A percentile compares a stretch with the other conserved stretches of the same genome.
phyloP scores from a whole-genome alignment of 495 filamentous ascomycete species.

The Cenococcum geophilum region DNA sequence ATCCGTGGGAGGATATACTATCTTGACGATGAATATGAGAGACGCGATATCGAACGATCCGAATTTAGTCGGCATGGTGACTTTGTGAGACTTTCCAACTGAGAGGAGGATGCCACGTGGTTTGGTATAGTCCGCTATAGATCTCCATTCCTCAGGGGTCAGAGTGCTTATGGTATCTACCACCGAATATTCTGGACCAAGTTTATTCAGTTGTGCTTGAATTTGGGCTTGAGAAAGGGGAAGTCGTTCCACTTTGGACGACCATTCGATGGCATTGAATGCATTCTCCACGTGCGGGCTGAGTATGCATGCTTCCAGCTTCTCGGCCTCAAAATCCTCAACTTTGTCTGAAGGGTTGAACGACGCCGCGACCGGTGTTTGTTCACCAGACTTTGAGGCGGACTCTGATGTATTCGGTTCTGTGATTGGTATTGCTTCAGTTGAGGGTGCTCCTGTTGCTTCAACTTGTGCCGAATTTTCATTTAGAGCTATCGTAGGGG shows the following conservation, averaged over 20 bases:
- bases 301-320: conserved; percentile 19
- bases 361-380: neutral
- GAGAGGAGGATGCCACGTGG: neutral
- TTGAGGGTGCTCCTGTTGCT: neutral
- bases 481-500: neutral
- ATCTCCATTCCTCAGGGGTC: neutral
- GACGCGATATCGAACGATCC: neutral
- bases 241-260: conserved; percentile 5
- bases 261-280: conserved; percentile 5
- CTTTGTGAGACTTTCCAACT: neutral
- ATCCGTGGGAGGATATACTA: neutral
- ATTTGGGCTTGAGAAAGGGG: conserved; percentile 10
- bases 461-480: neutral
- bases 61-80: neutral
- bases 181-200: conserved; percentile 12
- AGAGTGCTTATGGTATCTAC: conserved; percentile 12
- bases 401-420: neutral
- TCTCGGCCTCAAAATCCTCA: neutral
- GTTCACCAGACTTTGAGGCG: neutral
- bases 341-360: neutral
- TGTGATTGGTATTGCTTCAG: neutral
- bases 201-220: conserved; percentile 6
- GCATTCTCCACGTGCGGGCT: conserved; percentile 2
- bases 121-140: neutral
- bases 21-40: neutral